Evolutionary conservation across 257 asterid species (phyloP).

Genomic region (Leptodermis oblonga): DNA sequence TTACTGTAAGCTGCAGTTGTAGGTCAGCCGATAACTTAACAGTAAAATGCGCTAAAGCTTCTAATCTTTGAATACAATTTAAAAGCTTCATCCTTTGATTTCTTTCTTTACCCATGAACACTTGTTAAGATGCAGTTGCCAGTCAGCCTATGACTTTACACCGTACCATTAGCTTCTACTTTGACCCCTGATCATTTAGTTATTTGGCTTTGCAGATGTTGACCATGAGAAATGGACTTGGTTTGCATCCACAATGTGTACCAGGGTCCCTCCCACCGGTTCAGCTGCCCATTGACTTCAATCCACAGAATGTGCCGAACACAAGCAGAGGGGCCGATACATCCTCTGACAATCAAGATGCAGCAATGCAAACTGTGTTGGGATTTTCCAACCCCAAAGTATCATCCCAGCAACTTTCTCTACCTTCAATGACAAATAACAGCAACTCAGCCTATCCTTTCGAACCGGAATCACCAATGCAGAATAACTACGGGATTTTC

Average conservation of each 20-base stretch:
- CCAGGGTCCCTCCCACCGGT: constrained; percentile 55
- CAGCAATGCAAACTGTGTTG: constrained; percentile 37
- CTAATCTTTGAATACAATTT: background rate
- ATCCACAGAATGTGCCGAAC: constrained; percentile 40
- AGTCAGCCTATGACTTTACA: background rate
- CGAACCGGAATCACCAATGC: constrained; percentile 39
- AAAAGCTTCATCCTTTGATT: background rate
- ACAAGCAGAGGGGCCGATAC: constrained; percentile 42
- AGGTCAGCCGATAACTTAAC: no score
- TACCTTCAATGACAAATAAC: constrained; percentile 33
- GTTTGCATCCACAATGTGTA: constrained; percentile 61
- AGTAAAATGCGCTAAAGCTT: background rate
- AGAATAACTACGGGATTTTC: constrained; percentile 54
- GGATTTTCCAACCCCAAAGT: constrained; percentile 36
- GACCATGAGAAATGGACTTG: constrained; percentile 81
- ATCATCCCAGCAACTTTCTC: constrained; percentile 39
- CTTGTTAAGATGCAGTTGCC: background rate
- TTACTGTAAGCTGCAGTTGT: no score
- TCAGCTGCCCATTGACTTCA: constrained; percentile 50
- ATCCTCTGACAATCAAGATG: constrained; percentile 38
- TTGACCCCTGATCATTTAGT: background rate
- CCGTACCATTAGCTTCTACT: background rate
- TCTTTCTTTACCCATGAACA: background rate
- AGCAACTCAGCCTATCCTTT: constrained; percentile 35
- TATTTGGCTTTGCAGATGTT: constrained; percentile 55